Base-by-base conservation (phyloP, 2,329 filamentous ascomycete species). In the Fusarium sororula region DNA sequence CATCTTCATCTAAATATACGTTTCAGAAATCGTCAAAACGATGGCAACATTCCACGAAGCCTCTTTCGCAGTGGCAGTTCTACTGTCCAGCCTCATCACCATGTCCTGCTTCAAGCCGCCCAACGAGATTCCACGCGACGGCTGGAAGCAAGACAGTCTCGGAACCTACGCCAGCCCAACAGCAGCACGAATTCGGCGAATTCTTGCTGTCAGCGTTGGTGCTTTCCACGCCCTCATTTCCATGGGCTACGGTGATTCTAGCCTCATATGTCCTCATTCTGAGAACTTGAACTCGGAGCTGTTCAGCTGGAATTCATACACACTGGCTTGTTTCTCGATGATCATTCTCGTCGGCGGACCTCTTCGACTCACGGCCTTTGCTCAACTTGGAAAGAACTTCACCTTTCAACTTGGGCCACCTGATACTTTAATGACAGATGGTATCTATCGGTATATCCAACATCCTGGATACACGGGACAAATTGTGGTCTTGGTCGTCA, bases 1-100 rank as follows among this genome's bases (percentile, higher is more conserved):
- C 7, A 13, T 38, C 24, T 28, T 22, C 6, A n/a, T 1, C 24
- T 13, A 20, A n/a, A n/a, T 7, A 3, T 24, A 8, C 7, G 1
- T 15, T 18, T 11, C 7, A 20, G 1, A 0, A 42, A 10, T 22
- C 1, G 0, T n/a, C 11, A 26, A 26, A 10, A n/a, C 2, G 4
- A 58, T 58, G 55, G 2, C 7, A 26, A 5, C 3, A 4, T 17
- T 48, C 3, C 1, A 22, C 2, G 13, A 58, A n/a, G 10, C 10
- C 18, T 58, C 41, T 5, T 58, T 58, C 11, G 41, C 30, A 8
- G 41, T 20, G 41, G 41, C 41, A 18, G 41, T 58, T 18, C 55
- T 58, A 11, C 30, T 58, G 14, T 58, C 55, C 11, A 58, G 55
- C 55, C 41, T 58, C 41, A 37, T 58, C 11, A 37, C 55, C n/a